A percentile compares a stretch with the other conserved stretches of the same genome.
Conservation (phyloP, 257 asterid genomes). For the Solanum etuberosum region DNA sequence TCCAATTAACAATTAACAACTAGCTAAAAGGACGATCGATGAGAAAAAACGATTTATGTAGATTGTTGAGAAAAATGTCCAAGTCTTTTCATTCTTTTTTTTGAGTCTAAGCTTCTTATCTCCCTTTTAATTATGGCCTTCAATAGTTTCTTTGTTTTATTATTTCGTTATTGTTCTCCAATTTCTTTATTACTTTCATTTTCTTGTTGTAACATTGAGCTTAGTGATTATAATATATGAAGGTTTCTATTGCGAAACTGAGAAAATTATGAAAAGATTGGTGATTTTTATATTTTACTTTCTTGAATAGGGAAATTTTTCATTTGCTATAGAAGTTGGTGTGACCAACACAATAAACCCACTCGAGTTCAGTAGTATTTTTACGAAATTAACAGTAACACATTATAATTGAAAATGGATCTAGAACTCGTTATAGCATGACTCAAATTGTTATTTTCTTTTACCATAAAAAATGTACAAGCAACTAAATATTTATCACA, state of each 20-base stretch:
- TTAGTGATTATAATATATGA: too few species aligned
- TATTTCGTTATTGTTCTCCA: not conserved
- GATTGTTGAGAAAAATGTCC: not conserved
- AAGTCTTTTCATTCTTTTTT: too few species aligned
- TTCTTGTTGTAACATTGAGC: too few species aligned
- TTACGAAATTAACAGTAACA: not conserved
- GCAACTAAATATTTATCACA: not conserved
- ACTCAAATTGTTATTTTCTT: not conserved
- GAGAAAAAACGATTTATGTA: not conserved
- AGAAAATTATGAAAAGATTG: not conserved
- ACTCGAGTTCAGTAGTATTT: not conserved
- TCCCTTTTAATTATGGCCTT: not conserved
- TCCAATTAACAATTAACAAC: not conserved
- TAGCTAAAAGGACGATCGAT: not conserved
- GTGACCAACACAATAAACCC: not conserved
- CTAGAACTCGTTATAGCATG: not conserved
- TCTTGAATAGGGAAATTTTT: not conserved
- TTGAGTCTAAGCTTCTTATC: too few species aligned
- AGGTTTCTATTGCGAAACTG: not conserved
- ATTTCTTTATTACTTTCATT: too few species aligned
- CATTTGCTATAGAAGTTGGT: not conserved
- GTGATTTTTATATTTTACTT: not conserved
- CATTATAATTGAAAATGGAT: not conserved
- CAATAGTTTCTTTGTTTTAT: too few species aligned
- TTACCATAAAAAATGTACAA: not conserved